Base-by-base conservation (phyloP, 345 rosid genomes). In the Eucalyptus fibrosa region DNA sequence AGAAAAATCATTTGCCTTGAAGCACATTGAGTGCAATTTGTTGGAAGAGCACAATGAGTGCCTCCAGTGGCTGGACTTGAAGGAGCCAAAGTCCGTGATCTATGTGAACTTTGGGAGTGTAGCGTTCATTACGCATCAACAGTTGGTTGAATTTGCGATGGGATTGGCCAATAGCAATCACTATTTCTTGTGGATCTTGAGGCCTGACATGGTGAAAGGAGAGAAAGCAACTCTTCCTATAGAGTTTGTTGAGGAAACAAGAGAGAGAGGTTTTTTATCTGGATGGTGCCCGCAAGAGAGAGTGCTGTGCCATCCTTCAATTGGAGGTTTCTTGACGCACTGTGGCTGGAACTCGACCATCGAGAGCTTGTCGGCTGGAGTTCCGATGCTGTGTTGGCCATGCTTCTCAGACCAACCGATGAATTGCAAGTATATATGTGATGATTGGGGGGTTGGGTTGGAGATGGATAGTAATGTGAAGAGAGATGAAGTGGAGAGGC, bases 401-500 rank as follows among this genome's bases (percentile, higher is more conserved):
- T 24, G 62, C 30, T 56, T 56, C 1, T 1, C 3, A 56, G 62
- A 56, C 62, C 62, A 56, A 56, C 2, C 12, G 1, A 56, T 2
- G 2, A 24, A 56, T 10, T 56, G 62, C 2, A 56, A 24, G 62
- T 56, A 56, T 56, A 24, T 56, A 56, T 56, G 62, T 56, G 62
- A 23, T 56, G 62, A 56, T 56, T 56, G 30, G 30, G 62, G 62
- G 62, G 62, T 56, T 24, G 62, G 89, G 89, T 18, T 94, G 93
- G 93, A 90, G 62, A 60, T 60, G 32, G 32, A 60, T 26, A 56
- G 42, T 14, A 56, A 91, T 37, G 94, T 90, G 19, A 93, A 87
- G 86, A 91, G 94, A 53, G 92, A 91, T 21, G 81, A 86, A 40
- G 92, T 94, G 32, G 90, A 93, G 86, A 87, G 16, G 32, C 88